Base-by-base conservation (phyloP, 768 basidiomycete species). In the Sistotremastrum suecicum region DNA sequence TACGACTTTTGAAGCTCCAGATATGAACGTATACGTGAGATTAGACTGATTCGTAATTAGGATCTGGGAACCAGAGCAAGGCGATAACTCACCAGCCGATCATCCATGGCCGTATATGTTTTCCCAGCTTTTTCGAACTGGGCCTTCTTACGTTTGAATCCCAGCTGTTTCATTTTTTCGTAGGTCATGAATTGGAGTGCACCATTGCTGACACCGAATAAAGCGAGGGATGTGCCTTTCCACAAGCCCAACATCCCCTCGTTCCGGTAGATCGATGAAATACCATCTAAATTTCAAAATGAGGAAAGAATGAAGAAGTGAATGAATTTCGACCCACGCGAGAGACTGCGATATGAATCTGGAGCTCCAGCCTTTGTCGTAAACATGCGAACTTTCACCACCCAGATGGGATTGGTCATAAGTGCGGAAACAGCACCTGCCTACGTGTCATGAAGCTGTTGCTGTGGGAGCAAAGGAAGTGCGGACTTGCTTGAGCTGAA, bases 401-500 rank as follows among this genome's bases (percentile, higher is more conserved):
- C 84, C 94, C 94, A 98, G 54, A 97, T 78, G 0, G 94, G 95
- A 61, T 99, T 98, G 5, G 94, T 99, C 58, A 95, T 72, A 56
- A 98, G 67, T 1, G 95, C 91, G 3, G 92, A 95, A 11, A 78
- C 79, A 8, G 92, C 86, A 66, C 94, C 94, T 98, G 54, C 36
- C 9, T 30, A 44, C 29, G 33, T 39, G 42, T 47, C 46, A 37
- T 39, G 43, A 39, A 37, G 37, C 44, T 45, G 35, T 29, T 5
- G 37, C 34, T 50, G 50, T 45, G 44, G 46, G 41, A 50, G 42
- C 41, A 49, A 43, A 47, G 53, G 48, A 54, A 55, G 46, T 60
- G 79, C 90, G 75, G 66, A 97, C 94, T 95, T 58, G 94, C 89
- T 84, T 94, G 73, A 40, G 95, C 92, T 37, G 91, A 84, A 58